Percentiles rank a stretch among this genome's conserved stretches.
phyloP scores from a whole-genome alignment of 257 asterid genomes.

The Solanum chaucha region DNA sequence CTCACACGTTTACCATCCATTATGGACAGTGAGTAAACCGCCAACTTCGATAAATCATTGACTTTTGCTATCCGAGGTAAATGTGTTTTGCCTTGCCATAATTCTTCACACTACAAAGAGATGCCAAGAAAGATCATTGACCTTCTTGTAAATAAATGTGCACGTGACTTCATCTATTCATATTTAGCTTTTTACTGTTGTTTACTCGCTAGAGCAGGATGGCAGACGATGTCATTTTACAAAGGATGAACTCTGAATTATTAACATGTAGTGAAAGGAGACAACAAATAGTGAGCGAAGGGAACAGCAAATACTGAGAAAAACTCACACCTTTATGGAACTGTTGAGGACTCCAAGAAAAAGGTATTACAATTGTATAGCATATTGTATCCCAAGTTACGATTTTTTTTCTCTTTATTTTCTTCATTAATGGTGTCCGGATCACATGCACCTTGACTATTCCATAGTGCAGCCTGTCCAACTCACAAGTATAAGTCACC shows the following conservation, averaged over 20 bases:
- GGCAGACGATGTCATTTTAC: neutral
- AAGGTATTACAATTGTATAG: neutral
- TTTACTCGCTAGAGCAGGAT: neutral
- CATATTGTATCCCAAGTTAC: neutral
- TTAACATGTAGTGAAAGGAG: neutral
- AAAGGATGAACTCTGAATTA: neutral
- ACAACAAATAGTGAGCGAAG: too few species aligned
- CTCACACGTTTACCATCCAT: slow-evolving; percentile 72
- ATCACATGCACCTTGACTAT: neutral
- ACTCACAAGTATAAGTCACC: neutral
- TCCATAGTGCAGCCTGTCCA: neutral
- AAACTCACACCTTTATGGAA: neutral
- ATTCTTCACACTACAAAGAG: slow-evolving; percentile 51
- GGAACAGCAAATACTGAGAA: neutral
- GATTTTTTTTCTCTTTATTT: neutral
- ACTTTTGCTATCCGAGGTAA: slow-evolving; percentile 57
- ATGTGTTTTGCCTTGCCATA: slow-evolving; percentile 76
- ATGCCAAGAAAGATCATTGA: neutral
- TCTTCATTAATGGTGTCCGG: neutral
- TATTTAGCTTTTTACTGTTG: neutral
- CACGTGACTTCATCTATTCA: neutral
- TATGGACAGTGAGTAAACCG: slow-evolving; percentile 46
- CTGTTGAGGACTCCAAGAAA: neutral
- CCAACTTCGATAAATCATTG: slow-evolving; percentile 43
- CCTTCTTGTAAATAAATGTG: neutral